Evolutionary conservation across 164 flowering plant genomes (phyloP).

Genomic region (Paratinospora sagittata): DNA sequence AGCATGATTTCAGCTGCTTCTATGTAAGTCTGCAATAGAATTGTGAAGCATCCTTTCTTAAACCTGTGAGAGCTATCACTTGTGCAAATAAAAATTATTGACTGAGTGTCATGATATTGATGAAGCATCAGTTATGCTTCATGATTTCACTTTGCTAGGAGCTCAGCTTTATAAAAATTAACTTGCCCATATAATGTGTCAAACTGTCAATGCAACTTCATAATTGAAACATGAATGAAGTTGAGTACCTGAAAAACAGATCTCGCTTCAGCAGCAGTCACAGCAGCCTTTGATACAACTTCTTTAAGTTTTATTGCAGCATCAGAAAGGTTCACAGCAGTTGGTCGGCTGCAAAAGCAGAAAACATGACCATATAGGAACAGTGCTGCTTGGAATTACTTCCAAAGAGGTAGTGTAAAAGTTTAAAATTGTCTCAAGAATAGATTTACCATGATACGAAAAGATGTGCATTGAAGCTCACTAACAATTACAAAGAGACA

Average conservation of each 20-base stretch:
- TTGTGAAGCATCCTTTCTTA: background rate
- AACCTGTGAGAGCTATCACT: no score
- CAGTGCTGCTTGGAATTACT: background rate
- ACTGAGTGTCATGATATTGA: background rate
- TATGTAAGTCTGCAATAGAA: slow-evolving; percentile 50
- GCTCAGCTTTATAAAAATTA: no score
- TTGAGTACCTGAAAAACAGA: slow-evolving; percentile 55
- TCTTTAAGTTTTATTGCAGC: slow-evolving; percentile 77
- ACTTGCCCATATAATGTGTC: background rate
- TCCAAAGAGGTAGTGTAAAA: background rate
- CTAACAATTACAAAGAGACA: background rate
- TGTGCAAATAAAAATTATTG: background rate
- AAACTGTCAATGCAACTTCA: background rate
- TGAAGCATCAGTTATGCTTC: background rate
- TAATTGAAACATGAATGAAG: background rate
- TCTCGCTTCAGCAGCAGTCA: slow-evolving; percentile 39
- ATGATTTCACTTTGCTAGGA: background rate
- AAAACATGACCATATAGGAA: background rate
- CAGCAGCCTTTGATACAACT: slow-evolving; percentile 39
- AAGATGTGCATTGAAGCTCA: background rate
- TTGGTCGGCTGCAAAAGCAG: slow-evolving; percentile 69
- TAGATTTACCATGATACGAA: background rate
- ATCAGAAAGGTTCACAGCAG: slow-evolving; percentile 95
- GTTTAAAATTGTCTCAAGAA: background rate
- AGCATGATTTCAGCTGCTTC: slow-evolving; percentile 95